phyloP scores from a whole-genome alignment of 805 yeast genomes.

The Pichia cephalocereana region DNA sequence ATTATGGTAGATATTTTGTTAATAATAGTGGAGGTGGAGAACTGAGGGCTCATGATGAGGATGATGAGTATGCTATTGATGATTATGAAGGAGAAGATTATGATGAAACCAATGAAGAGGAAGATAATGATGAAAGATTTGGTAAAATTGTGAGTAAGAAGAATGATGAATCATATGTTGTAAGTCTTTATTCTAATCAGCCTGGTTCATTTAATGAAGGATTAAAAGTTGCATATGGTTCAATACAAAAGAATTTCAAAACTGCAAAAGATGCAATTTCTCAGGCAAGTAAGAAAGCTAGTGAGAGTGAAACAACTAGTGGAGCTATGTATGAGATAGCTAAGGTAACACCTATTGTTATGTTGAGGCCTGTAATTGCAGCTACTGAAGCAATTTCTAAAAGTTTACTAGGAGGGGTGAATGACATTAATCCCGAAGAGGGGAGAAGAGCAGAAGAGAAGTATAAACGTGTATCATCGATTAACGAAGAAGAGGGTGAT shows the following conservation, averaged over 20 bases:
- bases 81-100: constrained; percentile 20
- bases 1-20: constrained; percentile 5
- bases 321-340: constrained; percentile 61
- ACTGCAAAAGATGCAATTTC: constrained; percentile 57
- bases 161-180: constrained; percentile 20
- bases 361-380: constrained; percentile 82
- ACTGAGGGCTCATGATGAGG: not conserved
- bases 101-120: constrained; percentile 23
- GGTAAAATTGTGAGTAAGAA: constrained; percentile 23
- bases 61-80: constrained; percentile 5
- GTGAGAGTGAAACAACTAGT: constrained; percentile 56
- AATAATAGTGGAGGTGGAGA: not conserved
- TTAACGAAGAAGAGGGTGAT: not conserved
- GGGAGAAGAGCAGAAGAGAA: constrained; percentile 54
- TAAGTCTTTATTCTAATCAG: constrained; percentile 75
- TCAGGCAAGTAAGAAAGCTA: constrained; percentile 51
- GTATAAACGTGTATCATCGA: constrained; percentile 31
- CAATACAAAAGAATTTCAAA: constrained; percentile 58
- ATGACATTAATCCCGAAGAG: constrained; percentile 64
- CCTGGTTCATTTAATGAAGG: constrained; percentile 70
- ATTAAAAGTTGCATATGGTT: constrained; percentile 58
- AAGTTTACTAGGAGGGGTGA: constrained; percentile 74
- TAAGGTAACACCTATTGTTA: constrained; percentile 69
- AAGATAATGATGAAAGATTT: constrained; percentile 20
- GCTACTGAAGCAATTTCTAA: constrained; percentile 85